phyloP scores from a whole-genome alignment of 371 early-diverging fungal species.

The Capniomyces stellatus region DNA sequence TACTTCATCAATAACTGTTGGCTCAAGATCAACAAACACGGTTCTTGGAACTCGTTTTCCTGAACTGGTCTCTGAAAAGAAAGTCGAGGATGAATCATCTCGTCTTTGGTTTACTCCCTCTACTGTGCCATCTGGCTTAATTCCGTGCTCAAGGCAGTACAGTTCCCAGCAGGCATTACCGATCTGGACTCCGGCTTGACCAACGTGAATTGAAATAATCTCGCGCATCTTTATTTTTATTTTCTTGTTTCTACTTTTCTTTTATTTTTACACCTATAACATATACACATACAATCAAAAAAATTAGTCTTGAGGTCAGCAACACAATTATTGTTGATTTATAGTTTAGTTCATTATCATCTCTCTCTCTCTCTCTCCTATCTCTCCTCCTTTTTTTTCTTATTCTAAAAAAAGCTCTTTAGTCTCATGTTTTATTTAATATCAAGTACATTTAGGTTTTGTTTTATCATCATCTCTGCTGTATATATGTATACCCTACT shows the following conservation, averaged over 20 bases:
- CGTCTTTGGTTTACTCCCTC: constrained; percentile 40
- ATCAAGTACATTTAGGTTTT: no score
- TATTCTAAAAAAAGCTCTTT: no score
- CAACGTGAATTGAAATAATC: constrained; percentile 94
- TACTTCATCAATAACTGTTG: constrained; percentile 94
- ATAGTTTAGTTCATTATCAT: background rate
- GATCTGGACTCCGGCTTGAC: constrained; percentile 99
- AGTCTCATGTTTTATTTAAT: no score
- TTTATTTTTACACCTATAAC: no score
- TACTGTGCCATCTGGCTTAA: constrained; percentile 87
- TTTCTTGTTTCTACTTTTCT: no score
- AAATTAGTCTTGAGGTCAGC: no score
- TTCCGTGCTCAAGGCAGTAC: constrained; percentile 96
- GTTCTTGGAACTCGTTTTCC: constrained; percentile 99
- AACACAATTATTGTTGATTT: background rate
- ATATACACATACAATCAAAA: no score
- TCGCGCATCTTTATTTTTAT: constrained; percentile 67
- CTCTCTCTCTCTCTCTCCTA: no score
- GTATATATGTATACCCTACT: no score
- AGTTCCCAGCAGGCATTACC: constrained; percentile 99
- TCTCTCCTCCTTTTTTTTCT: no score
- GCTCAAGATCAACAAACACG: constrained; percentile 95
- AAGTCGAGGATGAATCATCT: constrained; percentile 82
- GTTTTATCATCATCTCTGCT: no score
- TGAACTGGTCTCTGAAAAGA: constrained; percentile 91